phyloP scores from a whole-genome alignment of 2,329 filamentous ascomycete species.

The Arachnomyces sp. region DNA sequence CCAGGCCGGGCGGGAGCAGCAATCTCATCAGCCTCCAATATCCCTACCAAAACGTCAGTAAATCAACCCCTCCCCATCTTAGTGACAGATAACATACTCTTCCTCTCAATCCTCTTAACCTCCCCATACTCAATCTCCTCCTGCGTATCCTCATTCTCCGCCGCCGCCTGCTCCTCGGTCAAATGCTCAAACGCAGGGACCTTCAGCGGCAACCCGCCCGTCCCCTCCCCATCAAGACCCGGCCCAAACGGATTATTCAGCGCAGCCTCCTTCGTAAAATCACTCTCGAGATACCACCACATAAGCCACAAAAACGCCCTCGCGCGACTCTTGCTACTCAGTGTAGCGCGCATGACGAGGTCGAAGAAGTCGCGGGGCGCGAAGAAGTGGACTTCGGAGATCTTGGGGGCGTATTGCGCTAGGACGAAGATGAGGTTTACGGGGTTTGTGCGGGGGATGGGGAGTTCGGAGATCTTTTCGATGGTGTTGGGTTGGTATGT shows the following conservation, averaged over 20 bases:
- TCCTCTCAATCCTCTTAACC: slow-evolving; percentile 40
- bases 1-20: slow-evolving; percentile 33
- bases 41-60: slow-evolving; percentile 22
- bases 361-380: slow-evolving; percentile 86
- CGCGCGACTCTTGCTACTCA: slow-evolving; percentile 74
- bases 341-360: slow-evolving; percentile 80
- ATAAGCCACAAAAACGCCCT: slow-evolving; percentile 92
- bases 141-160: slow-evolving; percentile 42
- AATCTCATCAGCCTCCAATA: slow-evolving; percentile 39
- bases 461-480: slow-evolving; percentile 64
- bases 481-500: slow-evolving; percentile 73
- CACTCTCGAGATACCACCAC: slow-evolving; percentile 98
- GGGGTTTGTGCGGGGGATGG: slow-evolving; percentile 78
- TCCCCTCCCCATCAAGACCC: slow-evolving; percentile 35
- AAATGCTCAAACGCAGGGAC: slow-evolving; percentile 40
- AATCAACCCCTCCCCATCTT: neutral
- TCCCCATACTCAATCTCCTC: slow-evolving; percentile 43
- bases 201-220: slow-evolving; percentile 37
- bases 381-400: slow-evolving; percentile 88
- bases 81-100: slow-evolving; percentile 26
- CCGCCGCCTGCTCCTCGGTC: slow-evolving; percentile 42
- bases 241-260: slow-evolving; percentile 82
- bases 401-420: slow-evolving; percentile 77
- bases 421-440: slow-evolving; percentile 97
- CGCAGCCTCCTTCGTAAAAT: slow-evolving; percentile 82